phyloP scores from a whole-genome alignment of 306 rosid genomes.

The Prinsepia uniflora region DNA sequence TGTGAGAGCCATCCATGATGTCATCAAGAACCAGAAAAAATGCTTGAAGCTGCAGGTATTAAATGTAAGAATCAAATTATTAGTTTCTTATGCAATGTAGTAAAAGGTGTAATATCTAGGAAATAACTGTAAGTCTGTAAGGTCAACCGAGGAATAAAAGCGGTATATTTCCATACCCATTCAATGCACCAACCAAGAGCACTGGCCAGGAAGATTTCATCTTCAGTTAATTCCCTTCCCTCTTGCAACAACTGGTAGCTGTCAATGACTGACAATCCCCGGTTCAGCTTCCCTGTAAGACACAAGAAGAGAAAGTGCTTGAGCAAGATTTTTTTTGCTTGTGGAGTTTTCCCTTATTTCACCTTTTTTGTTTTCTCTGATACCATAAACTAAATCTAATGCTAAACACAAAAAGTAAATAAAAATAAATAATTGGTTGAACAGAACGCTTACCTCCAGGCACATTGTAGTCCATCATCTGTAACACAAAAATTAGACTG shows the following conservation, averaged over 20 bases:
- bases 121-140: background rate
- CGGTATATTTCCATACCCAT: conserved; percentile 29
- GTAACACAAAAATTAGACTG: conserved; percentile 9
- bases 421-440: background rate
- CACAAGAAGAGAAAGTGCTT: conserved; percentile 15
- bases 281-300: conserved; percentile 38
- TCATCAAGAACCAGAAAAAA: conserved; percentile 41
- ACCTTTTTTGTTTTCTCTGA: background rate
- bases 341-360: no score
- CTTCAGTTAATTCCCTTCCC: conserved; percentile 28
- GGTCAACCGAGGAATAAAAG: conserved; percentile 6
- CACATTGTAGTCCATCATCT: conserved; percentile 94
- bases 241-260: conserved; percentile 35
- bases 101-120: background rate
- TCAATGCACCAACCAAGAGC: conserved; percentile 52
- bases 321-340: conserved; percentile 1
- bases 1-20: conserved; percentile 40
- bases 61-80: background rate
- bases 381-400: conserved; percentile 2
- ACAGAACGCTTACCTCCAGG: conserved; percentile 63
- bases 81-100: background rate
- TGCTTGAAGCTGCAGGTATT: conserved; percentile 36
- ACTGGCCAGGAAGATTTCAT: conserved; percentile 40
- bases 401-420: background rate
- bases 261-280: conserved; percentile 41